These are phyloP conservation scores for Poronia punctata DNA, from an alignment of 495 filamentous ascomycete species.

Conservation along the genomic window DNA sequence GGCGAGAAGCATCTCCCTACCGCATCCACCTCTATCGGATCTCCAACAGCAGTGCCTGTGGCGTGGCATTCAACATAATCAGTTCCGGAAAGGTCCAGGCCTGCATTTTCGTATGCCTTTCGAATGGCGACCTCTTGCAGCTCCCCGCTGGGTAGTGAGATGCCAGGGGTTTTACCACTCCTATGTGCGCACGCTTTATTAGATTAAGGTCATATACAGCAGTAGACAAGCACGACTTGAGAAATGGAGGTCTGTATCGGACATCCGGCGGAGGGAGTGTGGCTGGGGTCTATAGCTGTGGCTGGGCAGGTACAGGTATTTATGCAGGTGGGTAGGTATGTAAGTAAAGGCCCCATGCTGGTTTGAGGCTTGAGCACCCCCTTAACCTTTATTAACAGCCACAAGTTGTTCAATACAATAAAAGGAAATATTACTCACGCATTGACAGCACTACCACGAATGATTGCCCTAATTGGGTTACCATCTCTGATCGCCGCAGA, in stretches of 20 bases:
- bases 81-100: constrained; percentile 26
- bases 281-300: no score
- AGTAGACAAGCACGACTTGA: no score
- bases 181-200: constrained; percentile 36
- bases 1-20: constrained; percentile 15
- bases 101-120: constrained; percentile 27
- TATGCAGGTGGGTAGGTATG: no score
- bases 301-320: no score
- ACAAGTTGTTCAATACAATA: background rate
- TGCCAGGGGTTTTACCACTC: constrained; percentile 35
- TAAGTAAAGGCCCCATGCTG: no score
- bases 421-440: constrained; percentile 7
- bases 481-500: constrained; percentile 35
- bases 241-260: no score
- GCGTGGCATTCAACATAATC: constrained; percentile 44
- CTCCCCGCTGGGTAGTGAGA: constrained; percentile 34
- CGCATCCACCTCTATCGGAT: constrained; percentile 38
- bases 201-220: no score
- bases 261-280: no score
- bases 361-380: background rate
- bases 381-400: background rate
- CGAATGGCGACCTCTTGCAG: constrained; percentile 40
- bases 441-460: constrained; percentile 41
- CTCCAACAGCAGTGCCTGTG: constrained; percentile 44
- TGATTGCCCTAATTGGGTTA: constrained; percentile 41